phyloP scores from a whole-genome alignment of 768 basidiomycete species.

The Kwoniella dejecticola region DNA sequence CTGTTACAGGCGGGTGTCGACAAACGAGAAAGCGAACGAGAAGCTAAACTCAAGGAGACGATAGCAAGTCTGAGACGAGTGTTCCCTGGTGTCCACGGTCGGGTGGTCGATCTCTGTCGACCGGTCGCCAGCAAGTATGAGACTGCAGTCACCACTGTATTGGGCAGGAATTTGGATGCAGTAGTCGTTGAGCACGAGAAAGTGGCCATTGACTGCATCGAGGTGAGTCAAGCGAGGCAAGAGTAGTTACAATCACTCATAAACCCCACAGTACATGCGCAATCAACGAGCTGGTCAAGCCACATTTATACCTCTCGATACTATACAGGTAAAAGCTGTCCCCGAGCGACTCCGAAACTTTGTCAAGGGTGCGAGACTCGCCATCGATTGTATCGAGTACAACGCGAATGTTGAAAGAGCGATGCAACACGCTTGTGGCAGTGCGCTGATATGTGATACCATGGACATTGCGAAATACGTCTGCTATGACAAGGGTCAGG shows the following conservation, averaged over 20 bases:
- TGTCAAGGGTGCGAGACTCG: constrained; percentile 80
- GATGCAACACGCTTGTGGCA: constrained; percentile 95
- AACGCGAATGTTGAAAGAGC: constrained; percentile 86
- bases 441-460: constrained; percentile 89
- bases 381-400: constrained; percentile 80
- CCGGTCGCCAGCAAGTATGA: constrained; percentile 91
- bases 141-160: constrained; percentile 82
- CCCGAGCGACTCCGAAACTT: constrained; percentile 94
- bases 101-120: constrained; percentile 91
- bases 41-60: constrained; percentile 80
- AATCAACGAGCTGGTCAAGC: constrained; percentile 93
- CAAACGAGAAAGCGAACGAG: constrained; percentile 79
- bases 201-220: constrained; percentile 95
- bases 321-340: constrained; percentile 88
- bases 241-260: neutral
- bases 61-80: constrained; percentile 78
- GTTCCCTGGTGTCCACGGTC: constrained; percentile 91
- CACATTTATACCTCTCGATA: constrained; percentile 97
- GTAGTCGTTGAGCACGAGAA: constrained; percentile 96
- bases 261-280: constrained; percentile 73
- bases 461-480: constrained; percentile 90
- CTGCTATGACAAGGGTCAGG: constrained; percentile 91
- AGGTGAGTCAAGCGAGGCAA: constrained; percentile 60
- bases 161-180: constrained; percentile 92
- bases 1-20: constrained; percentile 89